A percentile compares a stretch with the other conserved stretches of the same genome.
These are phyloP conservation scores for Erythrophleum fordii DNA, from an alignment of 306 rosid species.

Conservation along the genomic window DNA sequence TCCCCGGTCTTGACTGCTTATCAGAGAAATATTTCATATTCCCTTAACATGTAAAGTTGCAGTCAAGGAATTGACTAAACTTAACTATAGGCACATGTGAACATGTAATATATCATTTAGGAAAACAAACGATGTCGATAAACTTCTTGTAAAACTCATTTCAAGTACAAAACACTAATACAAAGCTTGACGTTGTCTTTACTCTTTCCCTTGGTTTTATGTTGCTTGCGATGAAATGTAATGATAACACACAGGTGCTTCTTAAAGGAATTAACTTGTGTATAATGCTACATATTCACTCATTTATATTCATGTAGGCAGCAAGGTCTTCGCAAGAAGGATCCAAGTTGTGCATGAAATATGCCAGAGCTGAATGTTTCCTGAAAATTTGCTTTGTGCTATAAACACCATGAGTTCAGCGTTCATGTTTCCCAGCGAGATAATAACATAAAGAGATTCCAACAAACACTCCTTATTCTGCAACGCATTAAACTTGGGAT, in stretches of 20 bases:
- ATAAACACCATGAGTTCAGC: not conserved
- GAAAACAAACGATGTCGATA: not conserved
- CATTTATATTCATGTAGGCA: not conserved
- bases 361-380: not conserved
- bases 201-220: not conserved
- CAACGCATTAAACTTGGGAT: not conserved
- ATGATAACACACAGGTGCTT: not conserved
- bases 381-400: not conserved
- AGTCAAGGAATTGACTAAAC: not conserved
- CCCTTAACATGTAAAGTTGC: not conserved
- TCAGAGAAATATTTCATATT: not conserved
- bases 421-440: not conserved
- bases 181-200: not conserved
- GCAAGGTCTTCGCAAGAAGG: not conserved
- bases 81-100: not conserved
- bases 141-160: slow-evolving; percentile 7
- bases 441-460: not conserved
- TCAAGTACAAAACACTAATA: not conserved
- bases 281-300: not conserved
- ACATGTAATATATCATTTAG: not conserved
- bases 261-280: too few species aligned
- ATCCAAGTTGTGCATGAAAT: not conserved
- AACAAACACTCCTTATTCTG: not conserved
- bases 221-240: not conserved
- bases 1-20: not conserved